Percentiles rank a stretch among this genome's conserved stretches.
Evolutionary conservation across 306 rosid species (phyloP).

Genomic region (Canavalia ensiformis): DNA sequence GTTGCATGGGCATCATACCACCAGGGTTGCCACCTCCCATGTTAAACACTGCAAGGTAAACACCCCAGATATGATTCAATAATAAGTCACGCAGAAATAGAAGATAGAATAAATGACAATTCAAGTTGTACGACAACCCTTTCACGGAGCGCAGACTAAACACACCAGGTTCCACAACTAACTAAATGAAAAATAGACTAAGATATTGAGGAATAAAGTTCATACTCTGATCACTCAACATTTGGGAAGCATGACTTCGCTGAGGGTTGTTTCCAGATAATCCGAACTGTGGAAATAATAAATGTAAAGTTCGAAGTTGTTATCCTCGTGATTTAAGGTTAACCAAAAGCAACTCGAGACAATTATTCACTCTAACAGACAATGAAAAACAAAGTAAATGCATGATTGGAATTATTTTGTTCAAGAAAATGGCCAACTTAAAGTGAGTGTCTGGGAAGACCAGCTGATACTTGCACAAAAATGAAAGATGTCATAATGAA

Average conservation of each 20-base stretch:
- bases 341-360: conserved; percentile 24
- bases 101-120: conserved; percentile 31
- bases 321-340: conserved; percentile 30
- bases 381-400: conserved; percentile 26
- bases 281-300: conserved; percentile 59
- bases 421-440: neutral
- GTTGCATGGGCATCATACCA: conserved; percentile 78
- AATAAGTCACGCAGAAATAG: neutral
- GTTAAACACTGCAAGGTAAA: conserved; percentile 76
- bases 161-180: conserved; percentile 3
- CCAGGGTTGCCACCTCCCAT: conserved; percentile 83
- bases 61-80: conserved; percentile 41
- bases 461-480: neutral
- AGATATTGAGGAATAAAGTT: conserved; percentile 37
- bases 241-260: conserved; percentile 83
- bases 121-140: conserved; percentile 34
- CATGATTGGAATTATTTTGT: neutral
- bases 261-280: conserved; percentile 86
- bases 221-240: conserved; percentile 89
- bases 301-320: conserved; percentile 43
- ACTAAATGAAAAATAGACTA: conserved; percentile 3
- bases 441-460: conserved; percentile 29
- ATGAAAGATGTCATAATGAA: conserved; percentile 13
- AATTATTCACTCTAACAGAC: conserved; percentile 21
- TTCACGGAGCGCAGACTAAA: conserved; percentile 20